Evolutionary conservation across 164 flowering plant genomes (phyloP), one percentile per base, ranked within the genome.

Genomic region (Kingdonia uniflora): DNA sequence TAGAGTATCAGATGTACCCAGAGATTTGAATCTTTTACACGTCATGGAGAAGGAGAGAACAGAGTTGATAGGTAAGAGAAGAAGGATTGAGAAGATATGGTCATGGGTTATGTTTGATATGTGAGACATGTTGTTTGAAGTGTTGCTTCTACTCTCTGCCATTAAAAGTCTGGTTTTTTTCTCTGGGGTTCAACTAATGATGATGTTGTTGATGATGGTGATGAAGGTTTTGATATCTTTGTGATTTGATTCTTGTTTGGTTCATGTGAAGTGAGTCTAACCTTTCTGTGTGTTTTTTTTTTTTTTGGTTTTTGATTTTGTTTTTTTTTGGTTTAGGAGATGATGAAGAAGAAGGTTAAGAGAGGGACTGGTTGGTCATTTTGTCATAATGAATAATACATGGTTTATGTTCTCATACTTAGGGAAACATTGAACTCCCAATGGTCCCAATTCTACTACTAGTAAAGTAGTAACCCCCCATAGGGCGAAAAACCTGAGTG

Each of bases 81-180:
- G 81, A n/a, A 90, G 65, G 65, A 90, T 82, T 29, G 89, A 73
- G 55, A 73, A 67, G 33, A 87, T 76, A 14, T 80, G 87, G 77
- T 90, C 95, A 29, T 65, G 59, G 6, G 78, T 60, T 15, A 89
- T 52, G 50, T 58, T 65, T 54, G 70, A 22, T 10, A 85, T 76
- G n/a, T n/a, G n/a, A n/a, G n/a, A n/a, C n/a, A n/a, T n/a, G n/a
- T n/a, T n/a, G n/a, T n/a, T n/a, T n/a, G n/a, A n/a, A n/a, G n/a
- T n/a, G n/a, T n/a, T n/a, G n/a, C n/a, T n/a, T n/a, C n/a, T n/a
- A 54, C 52, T 61, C 17, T 74, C 78, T 17, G 80, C 85, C 85
- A 76, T 79, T 67, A 56, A 54, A 57, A 49, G 23, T 37, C 37
- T 22, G 21, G 15, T 33, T 4, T 0, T n/a, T n/a, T n/a, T n/a